Conservation (phyloP, 2,329 filamentous ascomycete species). For the Xylaria sp. region DNA sequence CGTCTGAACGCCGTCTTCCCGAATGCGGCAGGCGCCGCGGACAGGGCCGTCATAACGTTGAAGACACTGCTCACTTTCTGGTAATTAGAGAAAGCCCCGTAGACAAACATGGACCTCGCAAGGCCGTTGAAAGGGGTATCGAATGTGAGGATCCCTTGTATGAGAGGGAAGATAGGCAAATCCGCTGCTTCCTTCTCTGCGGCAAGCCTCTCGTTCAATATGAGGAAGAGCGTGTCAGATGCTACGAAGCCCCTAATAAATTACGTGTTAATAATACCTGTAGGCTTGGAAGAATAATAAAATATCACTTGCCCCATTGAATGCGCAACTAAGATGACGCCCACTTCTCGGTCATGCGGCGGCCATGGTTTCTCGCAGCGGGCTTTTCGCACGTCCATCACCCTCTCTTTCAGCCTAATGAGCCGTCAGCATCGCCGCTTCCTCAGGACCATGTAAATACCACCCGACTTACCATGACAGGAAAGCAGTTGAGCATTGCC, state of each 20-base stretch:
- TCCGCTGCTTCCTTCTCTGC: conserved; percentile 47
- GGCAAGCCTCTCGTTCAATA: conserved; percentile 70
- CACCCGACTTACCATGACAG: conserved; percentile 56
- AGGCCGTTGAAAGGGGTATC: conserved; percentile 85
- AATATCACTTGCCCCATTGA: conserved; percentile 73
- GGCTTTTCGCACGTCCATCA: conserved; percentile 80
- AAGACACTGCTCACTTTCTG: conserved; percentile 66
- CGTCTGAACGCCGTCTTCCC: conserved; percentile 52
- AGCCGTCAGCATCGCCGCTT: conserved; percentile 1
- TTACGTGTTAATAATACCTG: conserved; percentile 1
- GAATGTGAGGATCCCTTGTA: conserved; percentile 83
- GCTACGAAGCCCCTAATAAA: conserved; percentile 77
- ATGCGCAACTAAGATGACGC: conserved; percentile 82
- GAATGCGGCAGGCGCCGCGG: conserved; percentile 59
- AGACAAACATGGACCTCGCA: conserved; percentile 68
- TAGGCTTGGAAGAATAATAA: background rate
- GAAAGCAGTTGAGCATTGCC: conserved; percentile 57
- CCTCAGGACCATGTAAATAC: background rate
- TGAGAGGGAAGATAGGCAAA: conserved; percentile 77
- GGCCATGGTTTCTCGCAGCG: conserved; percentile 77
- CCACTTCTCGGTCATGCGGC: conserved; percentile 81
- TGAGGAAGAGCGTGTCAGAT: conserved; percentile 79
- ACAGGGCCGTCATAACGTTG: conserved; percentile 66
- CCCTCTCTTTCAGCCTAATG: conserved; percentile 77
- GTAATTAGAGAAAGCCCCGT: conserved; percentile 69